These are phyloP conservation scores for Prosopis cineraria DNA, from an alignment of 306 rosid species.

Conservation along the genomic window DNA sequence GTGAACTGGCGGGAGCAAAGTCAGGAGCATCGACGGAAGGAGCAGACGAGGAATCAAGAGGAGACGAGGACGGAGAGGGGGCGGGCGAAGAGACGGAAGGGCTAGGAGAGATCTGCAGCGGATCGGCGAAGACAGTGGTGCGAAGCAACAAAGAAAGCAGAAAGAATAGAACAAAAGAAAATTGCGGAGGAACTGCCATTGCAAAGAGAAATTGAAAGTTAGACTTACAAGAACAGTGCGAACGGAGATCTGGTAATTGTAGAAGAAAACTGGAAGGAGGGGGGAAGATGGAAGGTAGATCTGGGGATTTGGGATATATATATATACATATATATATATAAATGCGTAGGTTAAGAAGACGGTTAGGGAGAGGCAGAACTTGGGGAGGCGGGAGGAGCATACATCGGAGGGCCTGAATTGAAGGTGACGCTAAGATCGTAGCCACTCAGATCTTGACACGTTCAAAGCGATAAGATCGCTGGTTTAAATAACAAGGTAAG, in stretches of 20 bases:
- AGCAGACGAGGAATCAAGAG: neutral
- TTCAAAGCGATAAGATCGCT: conserved; percentile 2
- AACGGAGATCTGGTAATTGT: conserved; percentile 47
- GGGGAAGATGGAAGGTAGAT: conserved; percentile 31
- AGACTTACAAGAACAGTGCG: conserved; percentile 17
- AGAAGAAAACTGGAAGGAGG: conserved; percentile 14
- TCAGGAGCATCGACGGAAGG: conserved; percentile 28
- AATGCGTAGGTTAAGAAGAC: neutral
- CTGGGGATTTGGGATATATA: conserved; percentile 28
- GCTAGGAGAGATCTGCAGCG: conserved; percentile 41
- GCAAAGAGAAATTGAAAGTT: neutral
- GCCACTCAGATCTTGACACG: conserved; percentile 32
- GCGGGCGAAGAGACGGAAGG: conserved; percentile 31
- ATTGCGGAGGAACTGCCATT: conserved; percentile 51
- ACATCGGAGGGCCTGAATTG: conserved; percentile 43
- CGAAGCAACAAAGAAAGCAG: conserved; percentile 34
- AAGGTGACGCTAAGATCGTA: conserved; percentile 2
- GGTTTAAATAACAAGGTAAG: neutral
- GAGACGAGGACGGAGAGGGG: conserved; percentile 36
- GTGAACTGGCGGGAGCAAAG: conserved; percentile 33
- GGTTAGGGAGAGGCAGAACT: conserved; percentile 28
- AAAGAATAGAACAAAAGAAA: conserved; percentile 36
- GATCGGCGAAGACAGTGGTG: conserved; percentile 31
- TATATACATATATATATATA: neutral
- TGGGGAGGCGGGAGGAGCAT: conserved; percentile 27